These are phyloP conservation scores for Sclerotiophoma versabilis DNA, from an alignment of 2,329 filamentous ascomycete genomes.

Conservation along the genomic window DNA sequence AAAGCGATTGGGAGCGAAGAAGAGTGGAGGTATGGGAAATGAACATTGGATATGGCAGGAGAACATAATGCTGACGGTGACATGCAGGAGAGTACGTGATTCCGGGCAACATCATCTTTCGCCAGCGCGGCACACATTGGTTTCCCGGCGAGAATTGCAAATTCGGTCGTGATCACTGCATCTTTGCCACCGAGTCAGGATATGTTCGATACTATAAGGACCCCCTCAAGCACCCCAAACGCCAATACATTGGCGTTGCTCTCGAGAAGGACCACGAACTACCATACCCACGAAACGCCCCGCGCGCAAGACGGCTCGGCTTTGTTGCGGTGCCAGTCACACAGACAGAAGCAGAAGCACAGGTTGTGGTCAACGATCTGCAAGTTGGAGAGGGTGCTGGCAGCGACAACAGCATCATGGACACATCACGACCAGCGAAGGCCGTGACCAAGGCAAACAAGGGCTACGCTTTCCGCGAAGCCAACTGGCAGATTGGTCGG, in stretches of 20 bases:
- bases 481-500: slow-evolving; percentile 73
- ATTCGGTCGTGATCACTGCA: slow-evolving; percentile 96
- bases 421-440: slow-evolving; percentile 41
- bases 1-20: slow-evolving; percentile 94
- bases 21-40: slow-evolving; percentile 72
- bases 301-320: slow-evolving; percentile 76
- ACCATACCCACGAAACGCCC: slow-evolving; percentile 76
- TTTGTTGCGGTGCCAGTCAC: slow-evolving; percentile 64
- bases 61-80: slow-evolving; percentile 14
- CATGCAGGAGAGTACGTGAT: slow-evolving; percentile 84
- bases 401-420: slow-evolving; percentile 36
- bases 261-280: slow-evolving; percentile 83
- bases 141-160: slow-evolving; percentile 93
- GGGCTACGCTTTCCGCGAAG: slow-evolving; percentile 69
- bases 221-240: slow-evolving; percentile 78
- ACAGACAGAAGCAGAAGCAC: slow-evolving; percentile 33
- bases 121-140: slow-evolving; percentile 93
- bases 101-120: slow-evolving; percentile 97
- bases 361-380: slow-evolving; percentile 28
- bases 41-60: neutral
- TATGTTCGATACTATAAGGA: slow-evolving; percentile 98
- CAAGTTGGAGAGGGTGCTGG: slow-evolving; percentile 28
- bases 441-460: slow-evolving; percentile 47
- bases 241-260: slow-evolving; percentile 93
- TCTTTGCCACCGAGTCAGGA: slow-evolving; percentile 82